Evolutionary conservation across 257 asterid genomes (phyloP), one percentile per base, ranked within the genome.

Genomic region (Petrea volubilis): DNA sequence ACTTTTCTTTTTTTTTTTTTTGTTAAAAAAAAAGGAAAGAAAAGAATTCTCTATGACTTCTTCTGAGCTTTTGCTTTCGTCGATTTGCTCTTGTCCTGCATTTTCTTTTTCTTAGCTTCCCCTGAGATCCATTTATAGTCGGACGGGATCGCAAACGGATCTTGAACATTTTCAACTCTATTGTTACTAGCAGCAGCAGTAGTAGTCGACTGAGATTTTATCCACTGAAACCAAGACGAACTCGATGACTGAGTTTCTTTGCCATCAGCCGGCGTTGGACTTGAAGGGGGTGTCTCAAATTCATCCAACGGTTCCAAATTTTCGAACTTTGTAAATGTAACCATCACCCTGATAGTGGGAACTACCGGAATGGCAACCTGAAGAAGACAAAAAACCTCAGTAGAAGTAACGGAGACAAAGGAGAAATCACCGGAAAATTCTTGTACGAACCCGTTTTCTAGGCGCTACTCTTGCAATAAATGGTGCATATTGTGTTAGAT

Each of bases 141-240:
- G 3, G 87, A 31, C 67, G 98, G 97, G 60, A 94, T 86, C 12
- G 81, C 88, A 71, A 94, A 94, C 0, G 96, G 92, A 49, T 94
- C 98, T 75, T 86, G 92, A 68, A 74, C 33, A 68, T 81, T 88
- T 5, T 94, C 99, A 13, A 84, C 82, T 83, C 83, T 78, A 78
- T 76, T 78, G 78, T n/a, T n/a, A n/a, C n/a, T n/a, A n/a, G n/a
- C n/a, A n/a, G n/a, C n/a, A n/a, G n/a, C n/a, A n/a, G n/a, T n/a
- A n/a, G n/a, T n/a, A n/a, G n/a, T n/a, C n/a, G n/a, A n/a, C 81
- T 68, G 90, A 72, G 93, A 67, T 82, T 91, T 94, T 69, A 89
- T 86, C 97, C 97, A 94, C 78, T 89, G 97, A 82, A 94, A 91
- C 97, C 99, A 91, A 24, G 99, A 91, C 4, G 97, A 80, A 71